Base-by-base conservation (phyloP, 352 stramenopile genomes). In the Globisporangium carolinianum region DNA sequence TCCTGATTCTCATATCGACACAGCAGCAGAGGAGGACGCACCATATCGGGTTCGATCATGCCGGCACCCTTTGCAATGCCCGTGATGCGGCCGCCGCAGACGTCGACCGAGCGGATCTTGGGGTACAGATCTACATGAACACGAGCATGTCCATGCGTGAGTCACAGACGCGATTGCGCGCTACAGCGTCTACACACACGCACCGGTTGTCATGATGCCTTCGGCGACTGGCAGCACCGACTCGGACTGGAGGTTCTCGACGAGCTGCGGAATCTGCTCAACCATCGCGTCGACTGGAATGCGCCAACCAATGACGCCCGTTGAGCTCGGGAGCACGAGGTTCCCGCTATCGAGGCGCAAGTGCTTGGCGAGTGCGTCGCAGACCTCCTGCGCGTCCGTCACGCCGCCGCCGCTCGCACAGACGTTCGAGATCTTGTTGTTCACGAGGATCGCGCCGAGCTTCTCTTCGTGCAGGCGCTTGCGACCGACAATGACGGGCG, bases 341-440 rank as follows among this genome's bases (percentile, higher is more conserved):
- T 79, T 71, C 24, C 89, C 89, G 51, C 71, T 76, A 7, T 85
- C 75, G 11, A 98, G 79, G 53, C 71, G 87, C 79, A 82, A 91
- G 76, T 77, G 82, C 75, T 79, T 95, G 37, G 95, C 91, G 43
- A 98, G 74, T 18, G 88, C 85, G 39, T 95, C 78, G 66, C 96
- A 99, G 5, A 99, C 87, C 38, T 91, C 79, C 69, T 98, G 86
- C 5, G 95, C 83, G 61, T 98, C 93, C n/a, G 82, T 82, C 38
- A 97, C 80, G 55, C 95, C 90, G 42, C 94, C 91, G n/a, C 86
- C 84, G 59, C 87, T 95, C 18, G 96, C 93, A 59, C 96, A 98
- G 15, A 99, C 97, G 69, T 99, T 99, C 36, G 96, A 99, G 59
- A 99, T 97, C 78, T 99, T 99, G 76, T 99, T 99, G 75, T 99